Conservation (phyloP, 345 rosid species). For the Diplotaxis tenuifolia region DNA sequence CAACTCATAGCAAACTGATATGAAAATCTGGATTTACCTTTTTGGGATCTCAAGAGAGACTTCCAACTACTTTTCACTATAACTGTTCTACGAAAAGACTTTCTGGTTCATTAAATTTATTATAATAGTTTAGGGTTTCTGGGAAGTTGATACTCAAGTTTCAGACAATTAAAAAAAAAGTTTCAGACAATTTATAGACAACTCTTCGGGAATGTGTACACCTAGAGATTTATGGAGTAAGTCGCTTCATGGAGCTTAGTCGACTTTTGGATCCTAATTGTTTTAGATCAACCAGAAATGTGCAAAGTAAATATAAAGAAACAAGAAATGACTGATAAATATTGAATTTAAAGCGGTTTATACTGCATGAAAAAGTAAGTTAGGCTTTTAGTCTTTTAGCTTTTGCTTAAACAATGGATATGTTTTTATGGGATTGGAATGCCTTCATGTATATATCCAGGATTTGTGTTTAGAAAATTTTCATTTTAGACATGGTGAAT, state of each 20-base stretch:
- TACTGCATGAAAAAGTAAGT: too few species aligned
- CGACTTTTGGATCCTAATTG: background rate
- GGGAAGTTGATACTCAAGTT: background rate
- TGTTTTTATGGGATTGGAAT: background rate
- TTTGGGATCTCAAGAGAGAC: slow-evolving; percentile 24
- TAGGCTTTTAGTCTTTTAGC: background rate
- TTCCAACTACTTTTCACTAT: background rate
- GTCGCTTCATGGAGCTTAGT: background rate
- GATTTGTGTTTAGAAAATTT: slow-evolving; percentile 9
- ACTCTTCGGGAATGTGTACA: background rate
- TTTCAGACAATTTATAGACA: background rate
- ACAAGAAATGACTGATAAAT: background rate
- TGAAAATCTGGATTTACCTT: background rate
- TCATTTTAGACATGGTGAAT: slow-evolving; percentile 7
- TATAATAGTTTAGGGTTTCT: slow-evolving; percentile 28
- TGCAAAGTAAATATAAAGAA: background rate
- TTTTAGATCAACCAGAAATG: background rate
- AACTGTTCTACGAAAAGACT: background rate
- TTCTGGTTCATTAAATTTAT: background rate
- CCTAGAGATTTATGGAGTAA: background rate
- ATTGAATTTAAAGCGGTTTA: background rate
- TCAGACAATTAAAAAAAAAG: background rate
- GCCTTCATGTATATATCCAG: background rate
- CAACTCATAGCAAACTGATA: background rate
- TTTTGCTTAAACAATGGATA: background rate